Conservation (phyloP, 2,329 filamentous ascomycete species). For the Botrytis sinoallii region DNA sequence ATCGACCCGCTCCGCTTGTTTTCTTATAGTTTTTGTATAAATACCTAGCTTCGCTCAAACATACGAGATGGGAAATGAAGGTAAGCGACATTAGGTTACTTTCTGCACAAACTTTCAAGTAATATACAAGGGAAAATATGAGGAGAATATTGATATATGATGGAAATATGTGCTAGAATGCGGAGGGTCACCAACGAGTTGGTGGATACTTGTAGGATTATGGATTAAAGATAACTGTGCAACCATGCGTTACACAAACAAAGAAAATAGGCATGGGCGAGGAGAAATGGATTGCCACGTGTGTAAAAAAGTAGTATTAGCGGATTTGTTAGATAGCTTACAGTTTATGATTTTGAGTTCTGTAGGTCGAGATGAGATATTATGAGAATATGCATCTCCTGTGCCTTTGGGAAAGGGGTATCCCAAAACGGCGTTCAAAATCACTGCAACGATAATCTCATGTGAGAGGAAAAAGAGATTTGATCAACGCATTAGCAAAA, state of each 20-base stretch:
- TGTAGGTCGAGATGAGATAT: background rate
- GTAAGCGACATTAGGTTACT: background rate
- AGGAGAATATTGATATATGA: conserved; percentile 3
- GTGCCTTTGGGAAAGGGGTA: background rate
- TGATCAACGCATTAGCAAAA: background rate
- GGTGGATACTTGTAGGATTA: background rate
- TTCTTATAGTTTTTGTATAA: background rate
- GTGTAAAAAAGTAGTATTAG: too few relatives aligned
- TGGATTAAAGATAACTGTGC: background rate
- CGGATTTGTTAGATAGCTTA: background rate
- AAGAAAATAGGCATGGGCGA: background rate
- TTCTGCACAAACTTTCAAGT: too few relatives aligned
- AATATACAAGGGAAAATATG: background rate
- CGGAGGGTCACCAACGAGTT: background rate
- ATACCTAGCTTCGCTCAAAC: background rate
- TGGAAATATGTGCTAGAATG: background rate
- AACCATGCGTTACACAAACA: background rate
- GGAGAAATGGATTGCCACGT: background rate
- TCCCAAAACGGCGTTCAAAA: background rate
- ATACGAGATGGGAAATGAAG: background rate
- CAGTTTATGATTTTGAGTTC: background rate
- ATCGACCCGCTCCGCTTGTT: background rate
- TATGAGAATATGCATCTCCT: background rate
- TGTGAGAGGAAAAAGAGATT: background rate
- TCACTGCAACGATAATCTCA: background rate